These are phyloP conservation scores for Claviceps africana DNA, from an alignment of 2,329 filamentous ascomycete species.

Conservation along the genomic window DNA sequence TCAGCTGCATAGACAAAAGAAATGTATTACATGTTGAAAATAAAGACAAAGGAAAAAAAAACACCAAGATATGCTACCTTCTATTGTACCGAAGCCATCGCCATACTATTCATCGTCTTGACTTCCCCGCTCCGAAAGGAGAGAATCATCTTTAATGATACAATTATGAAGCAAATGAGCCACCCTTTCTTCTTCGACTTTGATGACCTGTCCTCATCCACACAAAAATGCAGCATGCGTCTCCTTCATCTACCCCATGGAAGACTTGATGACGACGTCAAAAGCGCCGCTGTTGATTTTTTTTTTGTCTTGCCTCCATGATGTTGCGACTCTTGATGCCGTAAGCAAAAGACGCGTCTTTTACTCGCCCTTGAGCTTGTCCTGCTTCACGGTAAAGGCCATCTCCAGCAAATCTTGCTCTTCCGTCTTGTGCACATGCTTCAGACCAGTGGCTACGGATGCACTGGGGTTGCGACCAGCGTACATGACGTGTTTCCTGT, in stretches of 20 bases:
- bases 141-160: slow-evolving; percentile 5
- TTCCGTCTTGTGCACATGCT: slow-evolving; percentile 79
- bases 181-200: not conserved
- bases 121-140: not conserved
- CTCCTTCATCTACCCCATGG: not conserved
- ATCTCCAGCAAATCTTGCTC: slow-evolving; percentile 67
- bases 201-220: not conserved
- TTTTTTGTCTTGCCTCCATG: no score
- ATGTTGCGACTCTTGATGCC: not conserved
- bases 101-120: not conserved
- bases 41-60: not conserved
- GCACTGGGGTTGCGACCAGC: slow-evolving; percentile 88
- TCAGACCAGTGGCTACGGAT: slow-evolving; percentile 84
- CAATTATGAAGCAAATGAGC: slow-evolving; percentile 7
- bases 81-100: slow-evolving; percentile 5
- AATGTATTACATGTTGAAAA: not conserved
- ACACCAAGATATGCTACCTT: slow-evolving; percentile 5
- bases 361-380: slow-evolving; percentile 56
- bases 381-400: slow-evolving; percentile 51
- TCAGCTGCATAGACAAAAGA: not conserved
- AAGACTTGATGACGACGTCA: not conserved
- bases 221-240: not conserved
- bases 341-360: not conserved
- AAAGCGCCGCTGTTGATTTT: not conserved
- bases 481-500: slow-evolving; percentile 93